Percentiles rank a stretch among this genome's conserved stretches.
phyloP scores from a whole-genome alignment of 2,329 filamentous ascomycete genomes.

The Penicillium decumbens region DNA sequence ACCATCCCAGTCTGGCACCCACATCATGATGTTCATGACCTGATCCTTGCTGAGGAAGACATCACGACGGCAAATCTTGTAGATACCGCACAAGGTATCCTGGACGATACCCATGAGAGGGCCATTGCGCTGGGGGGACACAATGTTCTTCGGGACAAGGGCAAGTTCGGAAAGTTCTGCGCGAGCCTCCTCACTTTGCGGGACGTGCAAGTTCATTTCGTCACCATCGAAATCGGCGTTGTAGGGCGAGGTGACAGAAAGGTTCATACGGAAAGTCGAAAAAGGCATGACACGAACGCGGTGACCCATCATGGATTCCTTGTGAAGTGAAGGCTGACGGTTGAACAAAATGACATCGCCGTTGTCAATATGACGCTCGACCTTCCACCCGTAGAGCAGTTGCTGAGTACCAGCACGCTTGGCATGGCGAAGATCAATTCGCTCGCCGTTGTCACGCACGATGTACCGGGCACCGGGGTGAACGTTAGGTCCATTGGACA shows the following conservation, averaged over 20 bases:
- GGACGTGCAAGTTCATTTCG: constrained; percentile 99
- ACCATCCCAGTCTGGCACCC: constrained; percentile 97
- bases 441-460: constrained; percentile 84
- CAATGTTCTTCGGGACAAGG: constrained; percentile 97
- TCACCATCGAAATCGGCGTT: constrained; percentile 99
- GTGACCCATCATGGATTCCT: constrained; percentile 99
- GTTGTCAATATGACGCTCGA: constrained; percentile 92
- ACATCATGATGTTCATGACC: constrained; percentile 95
- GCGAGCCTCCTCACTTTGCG: constrained; percentile 92
- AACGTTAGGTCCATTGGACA: constrained; percentile 89
- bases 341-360: constrained; percentile 99
- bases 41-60: constrained; percentile 83
- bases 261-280: constrained; percentile 94
- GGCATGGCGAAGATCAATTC: constrained; percentile 91
- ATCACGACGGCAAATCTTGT: constrained; percentile 93
- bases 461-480: constrained; percentile 97
- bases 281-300: constrained; percentile 97
- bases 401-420: constrained; percentile 75
- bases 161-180: constrained; percentile 92
- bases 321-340: constrained; percentile 96
- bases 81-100: constrained; percentile 91
- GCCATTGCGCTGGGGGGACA: constrained; percentile 93
- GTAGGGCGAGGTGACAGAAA: constrained; percentile 97
- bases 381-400: constrained; percentile 95
- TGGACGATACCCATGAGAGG: constrained; percentile 99